Evolutionary conservation across 495 filamentous ascomycete genomes (phyloP).

Genomic region (Xylaria longipes): DNA sequence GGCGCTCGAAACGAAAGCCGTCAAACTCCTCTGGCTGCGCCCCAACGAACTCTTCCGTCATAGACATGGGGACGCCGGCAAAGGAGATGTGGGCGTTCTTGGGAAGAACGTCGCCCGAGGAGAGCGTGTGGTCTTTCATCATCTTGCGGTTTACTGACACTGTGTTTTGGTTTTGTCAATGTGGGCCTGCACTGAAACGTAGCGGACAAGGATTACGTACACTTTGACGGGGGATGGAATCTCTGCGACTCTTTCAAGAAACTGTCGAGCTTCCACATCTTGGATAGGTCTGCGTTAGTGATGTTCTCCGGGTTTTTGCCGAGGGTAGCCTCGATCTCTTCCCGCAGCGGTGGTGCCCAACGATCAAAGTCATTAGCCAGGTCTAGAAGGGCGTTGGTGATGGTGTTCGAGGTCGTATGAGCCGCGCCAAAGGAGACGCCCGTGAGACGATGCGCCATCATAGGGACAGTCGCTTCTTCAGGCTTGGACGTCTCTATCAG

Average conservation of each 20-base stretch:
- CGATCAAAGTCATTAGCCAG: conserved; percentile 6
- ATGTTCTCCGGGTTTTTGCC: background rate
- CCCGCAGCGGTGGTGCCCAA: conserved; percentile 3
- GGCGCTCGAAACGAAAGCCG: background rate
- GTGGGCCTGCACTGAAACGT: too few species aligned
- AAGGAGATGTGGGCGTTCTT: conserved; percentile 9
- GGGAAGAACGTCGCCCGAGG: background rate
- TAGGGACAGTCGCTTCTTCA: background rate
- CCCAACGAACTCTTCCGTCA: background rate
- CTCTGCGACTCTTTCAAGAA: conserved; percentile 47
- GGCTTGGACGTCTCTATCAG: conserved; percentile 12
- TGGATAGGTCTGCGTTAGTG: conserved; percentile 36
- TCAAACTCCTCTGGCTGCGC: background rate
- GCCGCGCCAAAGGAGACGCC: conserved; percentile 5
- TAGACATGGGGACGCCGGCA: conserved; percentile 10
- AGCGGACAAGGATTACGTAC: background rate
- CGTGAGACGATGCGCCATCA: conserved; percentile 1
- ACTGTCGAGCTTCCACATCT: conserved; percentile 46
- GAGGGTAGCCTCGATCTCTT: background rate
- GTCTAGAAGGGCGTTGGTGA: conserved; percentile 7
- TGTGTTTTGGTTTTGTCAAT: background rate
- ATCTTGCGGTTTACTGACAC: conserved; percentile 10
- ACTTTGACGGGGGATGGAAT: conserved; percentile 27
- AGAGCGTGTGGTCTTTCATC: background rate
- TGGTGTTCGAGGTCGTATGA: conserved; percentile 8